A percentile compares a stretch with the other conserved stretches of the same genome.
These are phyloP conservation scores for Barnettozyma siamensis DNA, from an alignment of 805 yeast species.

Conservation along the genomic window DNA sequence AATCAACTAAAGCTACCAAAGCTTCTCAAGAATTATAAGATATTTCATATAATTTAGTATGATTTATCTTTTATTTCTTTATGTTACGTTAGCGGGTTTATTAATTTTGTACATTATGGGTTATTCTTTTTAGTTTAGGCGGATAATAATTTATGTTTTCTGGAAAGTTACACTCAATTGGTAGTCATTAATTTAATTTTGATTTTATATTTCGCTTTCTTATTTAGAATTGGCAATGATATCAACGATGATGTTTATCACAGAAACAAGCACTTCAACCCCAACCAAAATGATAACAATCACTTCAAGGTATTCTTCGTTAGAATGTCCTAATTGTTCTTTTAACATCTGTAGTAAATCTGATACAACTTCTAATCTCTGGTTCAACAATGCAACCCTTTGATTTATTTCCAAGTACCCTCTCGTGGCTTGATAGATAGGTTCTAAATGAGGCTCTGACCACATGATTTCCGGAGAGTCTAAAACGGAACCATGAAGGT, in stretches of 20 bases:
- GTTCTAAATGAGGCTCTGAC: conserved; percentile 97
- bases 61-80: conserved; percentile 8
- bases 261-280: conserved; percentile 84
- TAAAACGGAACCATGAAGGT: conserved; percentile 79
- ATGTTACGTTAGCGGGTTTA: conserved; percentile 12
- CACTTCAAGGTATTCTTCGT: conserved; percentile 86
- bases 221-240: conserved; percentile 32
- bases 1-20: conserved; percentile 51
- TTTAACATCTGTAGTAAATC: conserved; percentile 93
- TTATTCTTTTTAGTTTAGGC: conserved; percentile 17
- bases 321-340: conserved; percentile 94
- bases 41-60: conserved; percentile 2
- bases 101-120: conserved; percentile 20
- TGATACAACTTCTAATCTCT: conserved; percentile 87
- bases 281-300: conserved; percentile 88
- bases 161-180: conserved; percentile 7
- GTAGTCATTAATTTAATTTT: too few species aligned
- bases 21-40: conserved; percentile 55
- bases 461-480: conserved; percentile 98
- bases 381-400: conserved; percentile 83
- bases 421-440: conserved; percentile 94
- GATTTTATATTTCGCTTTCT: neutral
- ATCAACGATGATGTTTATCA: conserved; percentile 70
- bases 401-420: conserved; percentile 95
- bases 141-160: conserved; percentile 16